These are phyloP conservation scores for Xerocomellus intermedius DNA, from an alignment of 768 basidiomycete species.

Conservation along the genomic window DNA sequence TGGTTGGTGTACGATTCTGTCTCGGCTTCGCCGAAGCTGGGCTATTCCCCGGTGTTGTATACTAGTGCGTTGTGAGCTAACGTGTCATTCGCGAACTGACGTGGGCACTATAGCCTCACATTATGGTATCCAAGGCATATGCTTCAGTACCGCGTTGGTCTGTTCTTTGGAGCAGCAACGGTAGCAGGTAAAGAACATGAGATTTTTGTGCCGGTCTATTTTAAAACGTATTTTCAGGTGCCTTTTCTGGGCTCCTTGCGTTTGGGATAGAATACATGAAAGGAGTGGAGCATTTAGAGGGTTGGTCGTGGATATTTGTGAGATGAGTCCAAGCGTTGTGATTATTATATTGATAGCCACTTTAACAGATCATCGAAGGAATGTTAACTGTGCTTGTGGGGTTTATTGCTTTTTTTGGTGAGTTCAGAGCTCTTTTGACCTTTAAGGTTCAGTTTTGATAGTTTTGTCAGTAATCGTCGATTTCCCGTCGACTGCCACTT, in stretches of 20 bases:
- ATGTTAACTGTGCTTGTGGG: slow-evolving; percentile 58
- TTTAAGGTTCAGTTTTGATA: neutral
- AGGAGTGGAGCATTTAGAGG: slow-evolving; percentile 43
- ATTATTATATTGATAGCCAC: neutral
- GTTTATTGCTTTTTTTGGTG: slow-evolving; percentile 50
- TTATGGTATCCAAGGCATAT: slow-evolving; percentile 68
- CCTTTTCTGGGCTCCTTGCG: slow-evolving; percentile 60
- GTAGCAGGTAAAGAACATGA: slow-evolving; percentile 41
- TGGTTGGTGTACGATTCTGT: slow-evolving; percentile 55
- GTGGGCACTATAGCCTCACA: slow-evolving; percentile 42
- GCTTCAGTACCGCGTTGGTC: slow-evolving; percentile 56
- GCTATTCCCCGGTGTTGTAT: slow-evolving; percentile 69
- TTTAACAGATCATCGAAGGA: slow-evolving; percentile 36
- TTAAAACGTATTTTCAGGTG: slow-evolving; percentile 28
- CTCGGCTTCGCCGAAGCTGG: slow-evolving; percentile 71
- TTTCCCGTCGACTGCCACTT: slow-evolving; percentile 29
- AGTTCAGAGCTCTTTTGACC: slow-evolving; percentile 1
- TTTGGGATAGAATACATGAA: slow-evolving; percentile 55
- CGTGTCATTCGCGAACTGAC: neutral
- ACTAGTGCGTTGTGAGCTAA: slow-evolving; percentile 49
- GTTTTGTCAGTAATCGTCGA: slow-evolving; percentile 53
- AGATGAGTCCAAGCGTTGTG: slow-evolving; percentile 9
- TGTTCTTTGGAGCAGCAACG: slow-evolving; percentile 67
- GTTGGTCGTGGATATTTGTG: slow-evolving; percentile 73
- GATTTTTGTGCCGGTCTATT: neutral